Evolutionary conservation across 1,139 yeast species (phyloP).

Genomic region (Hansenula anomala): DNA sequence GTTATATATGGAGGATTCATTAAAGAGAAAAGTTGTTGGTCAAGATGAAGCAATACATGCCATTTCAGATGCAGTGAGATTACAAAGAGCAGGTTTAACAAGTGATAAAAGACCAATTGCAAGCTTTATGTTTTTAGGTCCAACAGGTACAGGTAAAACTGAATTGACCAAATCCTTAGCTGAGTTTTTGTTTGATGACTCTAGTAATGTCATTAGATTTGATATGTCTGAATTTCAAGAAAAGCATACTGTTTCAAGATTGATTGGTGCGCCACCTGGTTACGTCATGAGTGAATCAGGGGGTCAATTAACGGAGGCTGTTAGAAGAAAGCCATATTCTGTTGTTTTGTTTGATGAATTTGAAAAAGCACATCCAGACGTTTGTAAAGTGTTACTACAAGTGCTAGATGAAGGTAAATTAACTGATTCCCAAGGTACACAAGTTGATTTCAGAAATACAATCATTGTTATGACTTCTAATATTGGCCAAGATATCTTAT

Average conservation of each 20-base stretch:
- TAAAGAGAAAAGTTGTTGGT: conserved; percentile 80
- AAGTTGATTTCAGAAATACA: conserved; percentile 89
- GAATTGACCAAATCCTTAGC: conserved; percentile 91
- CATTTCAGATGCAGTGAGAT: conserved; percentile 88
- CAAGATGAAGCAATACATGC: conserved; percentile 93
- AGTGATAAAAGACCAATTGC: conserved; percentile 94
- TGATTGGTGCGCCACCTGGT: conserved; percentile 98
- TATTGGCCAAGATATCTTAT: conserved; percentile 85
- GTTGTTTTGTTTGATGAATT: conserved; percentile 93
- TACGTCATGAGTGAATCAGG: conserved; percentile 91
- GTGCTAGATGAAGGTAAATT: conserved; percentile 92
- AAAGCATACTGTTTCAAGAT: conserved; percentile 80
- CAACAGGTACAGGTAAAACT: conserved; percentile 98
- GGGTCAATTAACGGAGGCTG: conserved; percentile 95
- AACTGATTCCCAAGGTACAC: conserved; percentile 93
- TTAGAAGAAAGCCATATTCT: conserved; percentile 89
- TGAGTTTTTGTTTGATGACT: conserved; percentile 85
- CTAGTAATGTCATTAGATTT: conserved; percentile 78
- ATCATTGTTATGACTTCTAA: conserved; percentile 97
- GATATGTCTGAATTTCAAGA: conserved; percentile 99
- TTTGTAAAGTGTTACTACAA: conserved; percentile 80
- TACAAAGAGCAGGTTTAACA: conserved; percentile 94
- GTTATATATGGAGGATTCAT: conserved; percentile 76
- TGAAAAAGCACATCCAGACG: conserved; percentile 95
- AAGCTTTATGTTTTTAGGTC: conserved; percentile 92